phyloP scores from a whole-genome alignment of 2,329 filamentous ascomycete species.

The Gnomoniopsis sp. region DNA sequence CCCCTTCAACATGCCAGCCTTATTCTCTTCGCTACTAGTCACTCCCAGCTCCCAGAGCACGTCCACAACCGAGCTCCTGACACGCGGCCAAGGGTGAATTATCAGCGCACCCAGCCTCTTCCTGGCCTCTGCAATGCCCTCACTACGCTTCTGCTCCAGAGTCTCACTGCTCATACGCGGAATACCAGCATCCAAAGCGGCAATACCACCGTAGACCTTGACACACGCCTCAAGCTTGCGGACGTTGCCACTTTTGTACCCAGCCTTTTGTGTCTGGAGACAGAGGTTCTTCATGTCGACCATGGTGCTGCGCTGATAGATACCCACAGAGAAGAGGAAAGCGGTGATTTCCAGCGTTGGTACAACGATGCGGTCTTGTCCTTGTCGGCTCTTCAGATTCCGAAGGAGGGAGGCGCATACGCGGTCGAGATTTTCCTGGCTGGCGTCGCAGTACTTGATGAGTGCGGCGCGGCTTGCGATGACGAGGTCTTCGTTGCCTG shows the following conservation, averaged over 20 bases:
- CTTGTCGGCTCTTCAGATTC: conserved; percentile 51
- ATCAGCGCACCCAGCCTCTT: conserved; percentile 72
- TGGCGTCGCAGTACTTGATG: conserved; percentile 47
- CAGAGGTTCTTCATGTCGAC: conserved; percentile 58
- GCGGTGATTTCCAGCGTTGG: conserved; percentile 74
- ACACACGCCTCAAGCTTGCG: conserved; percentile 78
- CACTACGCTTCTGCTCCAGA: conserved; percentile 31
- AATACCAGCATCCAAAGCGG: conserved; percentile 30
- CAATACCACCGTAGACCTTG: conserved; percentile 72
- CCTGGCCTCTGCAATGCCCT: conserved; percentile 50
- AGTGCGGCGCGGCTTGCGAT: conserved; percentile 66
- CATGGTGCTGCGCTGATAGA: conserved; percentile 38
- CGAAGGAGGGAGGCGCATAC: conserved; percentile 49
- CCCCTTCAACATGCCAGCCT: conserved; percentile 40
- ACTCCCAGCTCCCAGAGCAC: conserved; percentile 51
- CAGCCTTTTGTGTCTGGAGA: conserved; percentile 68
- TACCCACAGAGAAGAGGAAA: conserved; percentile 68
- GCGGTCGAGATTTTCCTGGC: conserved; percentile 35
- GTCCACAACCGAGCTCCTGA: conserved; percentile 59
- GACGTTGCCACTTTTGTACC: conserved; percentile 80
- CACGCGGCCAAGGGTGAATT: conserved; percentile 76
- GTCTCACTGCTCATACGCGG: conserved; percentile 19
- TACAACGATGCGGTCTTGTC: conserved; percentile 68
- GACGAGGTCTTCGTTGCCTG: conserved; percentile 73
- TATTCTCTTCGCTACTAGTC: conserved; percentile 25